Percentiles rank a stretch among this genome's conserved stretches.
Conservation (phyloP, 2,329 filamentous ascomycete species). For the Periconia digitata region DNA sequence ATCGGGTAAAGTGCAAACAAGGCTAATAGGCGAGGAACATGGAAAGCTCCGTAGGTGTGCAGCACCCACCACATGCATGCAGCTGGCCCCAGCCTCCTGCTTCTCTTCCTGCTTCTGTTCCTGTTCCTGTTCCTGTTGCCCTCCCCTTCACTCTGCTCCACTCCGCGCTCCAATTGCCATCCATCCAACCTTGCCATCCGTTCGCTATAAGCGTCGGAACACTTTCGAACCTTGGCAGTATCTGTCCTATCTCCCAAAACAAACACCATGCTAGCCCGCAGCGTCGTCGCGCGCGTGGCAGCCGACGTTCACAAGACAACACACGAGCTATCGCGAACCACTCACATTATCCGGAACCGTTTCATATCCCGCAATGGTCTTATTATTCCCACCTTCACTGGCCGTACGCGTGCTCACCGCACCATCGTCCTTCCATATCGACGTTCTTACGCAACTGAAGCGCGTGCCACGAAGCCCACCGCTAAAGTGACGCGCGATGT, state of each 20-base stretch:
- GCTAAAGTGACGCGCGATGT: slow-evolving; percentile 29
- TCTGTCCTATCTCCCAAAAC: too few relatives aligned
- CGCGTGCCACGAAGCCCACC: slow-evolving; percentile 34
- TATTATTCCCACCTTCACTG: slow-evolving; percentile 16
- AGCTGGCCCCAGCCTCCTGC: slow-evolving; percentile 12
- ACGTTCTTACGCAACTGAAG: slow-evolving; percentile 39
- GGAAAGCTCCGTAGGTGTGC: too few relatives aligned
- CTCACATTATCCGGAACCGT: slow-evolving; percentile 29
- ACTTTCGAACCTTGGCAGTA: too few relatives aligned
- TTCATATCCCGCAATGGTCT: slow-evolving; percentile 26
- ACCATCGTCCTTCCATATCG: slow-evolving; percentile 18
- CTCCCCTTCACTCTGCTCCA: background rate
- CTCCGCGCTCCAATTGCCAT: slow-evolving; percentile 7
- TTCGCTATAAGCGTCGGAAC: slow-evolving; percentile 19
- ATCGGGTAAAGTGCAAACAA: too few relatives aligned
- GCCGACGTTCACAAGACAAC: slow-evolving; percentile 36
- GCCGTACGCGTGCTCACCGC: slow-evolving; percentile 28
- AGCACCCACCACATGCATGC: too few relatives aligned
- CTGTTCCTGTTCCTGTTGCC: slow-evolving; percentile 9
- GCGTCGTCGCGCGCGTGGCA: slow-evolving; percentile 39
- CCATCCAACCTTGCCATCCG: slow-evolving; percentile 7
- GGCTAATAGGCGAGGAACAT: too few relatives aligned
- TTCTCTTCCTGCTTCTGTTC: slow-evolving; percentile 13
- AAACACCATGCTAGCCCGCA: slow-evolving; percentile 39
- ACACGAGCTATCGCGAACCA: slow-evolving; percentile 39